These are phyloP conservation scores for Herpetospermum pedunculosum DNA, from an alignment of 306 rosid genomes.

Conservation along the genomic window DNA sequence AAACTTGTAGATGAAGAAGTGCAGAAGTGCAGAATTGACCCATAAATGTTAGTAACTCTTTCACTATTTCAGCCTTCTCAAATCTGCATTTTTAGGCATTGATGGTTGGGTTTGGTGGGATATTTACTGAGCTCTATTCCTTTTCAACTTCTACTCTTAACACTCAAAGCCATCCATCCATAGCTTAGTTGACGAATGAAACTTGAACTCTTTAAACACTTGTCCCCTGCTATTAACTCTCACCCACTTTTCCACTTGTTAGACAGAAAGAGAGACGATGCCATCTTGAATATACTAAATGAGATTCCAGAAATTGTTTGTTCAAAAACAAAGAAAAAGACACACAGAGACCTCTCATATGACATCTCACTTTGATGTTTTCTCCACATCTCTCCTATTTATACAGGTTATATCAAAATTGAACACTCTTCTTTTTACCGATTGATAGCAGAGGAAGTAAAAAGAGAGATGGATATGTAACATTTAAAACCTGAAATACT, in stretches of 20 bases:
- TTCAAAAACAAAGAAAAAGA: not conserved
- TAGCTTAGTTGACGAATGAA: not conserved
- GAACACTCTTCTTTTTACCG: not conserved
- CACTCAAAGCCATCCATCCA: not conserved
- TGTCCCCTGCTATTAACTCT: not conserved
- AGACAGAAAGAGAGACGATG: not conserved
- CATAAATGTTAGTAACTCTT: not conserved
- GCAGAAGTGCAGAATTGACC: not conserved
- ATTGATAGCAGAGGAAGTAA: not conserved
- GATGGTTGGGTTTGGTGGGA: constrained; percentile 3
- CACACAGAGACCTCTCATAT: not conserved
- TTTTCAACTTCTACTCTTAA: not conserved
- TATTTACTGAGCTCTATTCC: not conserved
- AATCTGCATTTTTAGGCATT: not conserved
- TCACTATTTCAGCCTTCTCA: not conserved
- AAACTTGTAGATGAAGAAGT: not conserved
- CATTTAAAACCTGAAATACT: not conserved
- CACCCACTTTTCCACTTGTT: not conserved
- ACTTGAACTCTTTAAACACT: not conserved
- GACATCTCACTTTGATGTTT: not conserved
- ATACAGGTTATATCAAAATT: not conserved
- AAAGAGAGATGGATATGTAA: not conserved
- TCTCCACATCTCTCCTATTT: not conserved
- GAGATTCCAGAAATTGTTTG: not conserved
- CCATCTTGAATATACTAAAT: not conserved